These are phyloP conservation scores for Cicer arietinum DNA, from an alignment of 306 rosid species.

Conservation along the genomic window DNA sequence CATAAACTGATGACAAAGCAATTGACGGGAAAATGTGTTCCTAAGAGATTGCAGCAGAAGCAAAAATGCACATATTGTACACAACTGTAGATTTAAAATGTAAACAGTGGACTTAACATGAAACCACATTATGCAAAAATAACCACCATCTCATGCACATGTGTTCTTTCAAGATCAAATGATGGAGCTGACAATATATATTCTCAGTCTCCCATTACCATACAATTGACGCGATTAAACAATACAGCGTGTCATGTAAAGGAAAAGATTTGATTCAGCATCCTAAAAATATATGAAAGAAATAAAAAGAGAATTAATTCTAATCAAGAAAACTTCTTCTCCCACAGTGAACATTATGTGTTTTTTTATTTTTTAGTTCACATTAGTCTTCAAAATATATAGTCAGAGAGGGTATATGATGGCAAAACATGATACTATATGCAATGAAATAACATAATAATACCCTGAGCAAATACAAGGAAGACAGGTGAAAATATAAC, in stretches of 20 bases:
- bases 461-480: neutral
- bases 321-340: conserved; percentile 6
- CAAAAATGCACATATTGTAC: conserved; percentile 11
- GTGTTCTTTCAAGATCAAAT: conserved; percentile 11
- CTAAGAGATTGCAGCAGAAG: neutral
- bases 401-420: neutral
- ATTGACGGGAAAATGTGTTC: conserved; percentile 22
- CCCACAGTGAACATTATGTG: conserved; percentile 15
- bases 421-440: neutral
- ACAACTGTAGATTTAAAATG: neutral
- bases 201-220: conserved; percentile 8
- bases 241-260: neutral
- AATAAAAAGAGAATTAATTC: neutral
- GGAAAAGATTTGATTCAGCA: neutral
- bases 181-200: conserved; percentile 3
- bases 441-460: conserved; percentile 14
- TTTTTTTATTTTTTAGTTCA: conserved; percentile 35
- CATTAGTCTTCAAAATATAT: conserved; percentile 5
- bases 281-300: neutral
- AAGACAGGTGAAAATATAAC: neutral
- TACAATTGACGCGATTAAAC: neutral
- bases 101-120: neutral
- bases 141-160: conserved; percentile 4
- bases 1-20: conserved; percentile 27
- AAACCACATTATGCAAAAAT: conserved; percentile 25